Percentiles rank a stretch among this genome's conserved stretches.
These are phyloP conservation scores for Teunomyces funiuensis DNA, from an alignment of 805 yeast species.

Conservation along the genomic window DNA sequence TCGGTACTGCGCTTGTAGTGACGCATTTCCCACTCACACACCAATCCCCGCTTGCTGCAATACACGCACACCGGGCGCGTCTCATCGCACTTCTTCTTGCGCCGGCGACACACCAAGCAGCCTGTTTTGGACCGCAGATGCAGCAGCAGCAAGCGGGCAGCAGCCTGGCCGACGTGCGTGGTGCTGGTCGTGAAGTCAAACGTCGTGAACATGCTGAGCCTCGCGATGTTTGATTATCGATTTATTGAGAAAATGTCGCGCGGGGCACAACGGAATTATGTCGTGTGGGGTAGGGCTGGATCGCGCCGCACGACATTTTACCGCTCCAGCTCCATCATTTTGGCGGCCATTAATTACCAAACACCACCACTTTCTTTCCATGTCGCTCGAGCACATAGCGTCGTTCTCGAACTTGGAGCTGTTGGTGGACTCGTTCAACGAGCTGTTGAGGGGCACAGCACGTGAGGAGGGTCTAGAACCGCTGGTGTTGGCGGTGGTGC, in stretches of 20 bases:
- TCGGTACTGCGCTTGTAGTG: slow-evolving; percentile 1
- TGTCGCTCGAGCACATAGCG: slow-evolving; percentile 2
- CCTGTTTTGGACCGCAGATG: slow-evolving; percentile 11
- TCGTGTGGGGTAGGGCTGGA: no score
- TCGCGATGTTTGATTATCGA: no score
- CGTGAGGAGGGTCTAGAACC: no score
- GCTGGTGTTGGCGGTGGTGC: no score
- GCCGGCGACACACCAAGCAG: slow-evolving; percentile 12
- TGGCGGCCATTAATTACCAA: slow-evolving; percentile 14
- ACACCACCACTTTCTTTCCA: slow-evolving; percentile 24
- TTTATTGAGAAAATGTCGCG: no score
- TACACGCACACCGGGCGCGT: slow-evolving; percentile 11
- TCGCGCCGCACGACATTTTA: no score
- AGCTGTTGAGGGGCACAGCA: slow-evolving; percentile 5
- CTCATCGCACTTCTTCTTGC: slow-evolving; percentile 17
- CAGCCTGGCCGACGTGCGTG: background rate
- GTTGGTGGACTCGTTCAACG: slow-evolving; percentile 2
- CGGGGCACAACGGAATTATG: no score
- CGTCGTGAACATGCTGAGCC: background rate
- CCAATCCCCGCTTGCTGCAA: slow-evolving; percentile 8
- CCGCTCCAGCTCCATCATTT: no score
- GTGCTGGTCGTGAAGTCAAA: background rate
- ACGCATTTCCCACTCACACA: slow-evolving; percentile 12
- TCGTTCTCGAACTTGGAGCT: slow-evolving; percentile 3
- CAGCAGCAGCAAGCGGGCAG: background rate